Evolutionary conservation across 164 flowering plant genomes (phyloP).

Genomic region (Platanus orientalis): DNA sequence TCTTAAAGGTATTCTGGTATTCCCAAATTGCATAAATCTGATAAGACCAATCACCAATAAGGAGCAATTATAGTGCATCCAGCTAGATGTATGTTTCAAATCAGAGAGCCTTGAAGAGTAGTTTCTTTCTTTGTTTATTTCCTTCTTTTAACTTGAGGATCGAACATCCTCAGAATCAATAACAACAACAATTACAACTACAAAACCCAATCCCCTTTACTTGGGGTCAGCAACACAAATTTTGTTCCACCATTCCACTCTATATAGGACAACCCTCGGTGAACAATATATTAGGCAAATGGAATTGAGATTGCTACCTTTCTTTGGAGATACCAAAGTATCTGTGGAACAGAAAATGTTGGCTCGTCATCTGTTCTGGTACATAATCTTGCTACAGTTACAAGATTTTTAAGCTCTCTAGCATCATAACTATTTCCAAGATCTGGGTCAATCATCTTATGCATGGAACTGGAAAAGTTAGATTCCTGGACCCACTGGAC

Average conservation of each 20-base stretch:
- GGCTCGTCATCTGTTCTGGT: conserved; percentile 43
- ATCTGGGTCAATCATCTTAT: conserved; percentile 82
- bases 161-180: background rate
- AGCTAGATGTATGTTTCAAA: background rate
- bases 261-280: no score
- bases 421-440: conserved; percentile 58
- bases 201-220: no score
- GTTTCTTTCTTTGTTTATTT: background rate
- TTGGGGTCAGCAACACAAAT: no score
- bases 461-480: conserved; percentile 36
- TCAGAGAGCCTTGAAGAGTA: background rate
- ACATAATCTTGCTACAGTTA: conserved; percentile 69
- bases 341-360: conserved; percentile 38
- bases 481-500: conserved; percentile 66
- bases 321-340: conserved; percentile 62
- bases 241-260: no score
- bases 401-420: conserved; percentile 53
- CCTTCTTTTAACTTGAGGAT: no score
- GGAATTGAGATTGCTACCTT: conserved; percentile 27
- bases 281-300: background rate
- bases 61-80: background rate
- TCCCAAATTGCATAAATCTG: background rate
- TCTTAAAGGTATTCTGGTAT: conserved; percentile 12
- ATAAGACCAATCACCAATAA: background rate
- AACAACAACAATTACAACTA: background rate